These are phyloP conservation scores for Trichophyton mentagrophytes DNA, from an alignment of 2,329 filamentous ascomycete species.

Conservation along the genomic window DNA sequence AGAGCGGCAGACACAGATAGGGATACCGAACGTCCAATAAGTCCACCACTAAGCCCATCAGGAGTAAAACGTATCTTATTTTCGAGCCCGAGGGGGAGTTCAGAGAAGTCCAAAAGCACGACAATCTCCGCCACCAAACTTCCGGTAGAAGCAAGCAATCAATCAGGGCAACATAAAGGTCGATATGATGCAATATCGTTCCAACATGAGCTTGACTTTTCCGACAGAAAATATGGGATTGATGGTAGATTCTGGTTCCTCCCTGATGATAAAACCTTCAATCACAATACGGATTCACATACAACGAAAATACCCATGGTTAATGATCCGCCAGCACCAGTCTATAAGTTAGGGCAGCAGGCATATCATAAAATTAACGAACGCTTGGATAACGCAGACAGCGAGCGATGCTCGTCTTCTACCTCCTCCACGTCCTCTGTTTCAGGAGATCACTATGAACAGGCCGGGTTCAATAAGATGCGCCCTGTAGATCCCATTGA, in stretches of 20 bases:
- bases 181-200: constrained; percentile 41
- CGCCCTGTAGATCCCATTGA: neutral
- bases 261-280: neutral
- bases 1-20: constrained; percentile 6
- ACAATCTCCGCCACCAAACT: too few species aligned
- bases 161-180: constrained; percentile 2
- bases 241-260: constrained; percentile 36
- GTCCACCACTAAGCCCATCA: constrained; percentile 29
- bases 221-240: constrained; percentile 42
- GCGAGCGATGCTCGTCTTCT: neutral
- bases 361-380: neutral
- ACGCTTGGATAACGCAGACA: neutral
- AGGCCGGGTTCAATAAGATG: neutral
- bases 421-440: neutral
- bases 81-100: constrained; percentile 8
- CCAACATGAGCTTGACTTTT: constrained; percentile 34
- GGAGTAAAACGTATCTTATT: constrained; percentile 37
- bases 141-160: neutral
- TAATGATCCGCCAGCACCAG: neutral
- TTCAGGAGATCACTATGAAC: neutral
- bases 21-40: constrained; percentile 20
- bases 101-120: neutral
- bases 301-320: neutral
- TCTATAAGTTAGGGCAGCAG: neutral
- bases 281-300: neutral